A percentile compares a stretch with the other conserved stretches of the same genome.
Evolutionary conservation across 164 flowering plant species (phyloP).

Genomic region (Santalum album): DNA sequence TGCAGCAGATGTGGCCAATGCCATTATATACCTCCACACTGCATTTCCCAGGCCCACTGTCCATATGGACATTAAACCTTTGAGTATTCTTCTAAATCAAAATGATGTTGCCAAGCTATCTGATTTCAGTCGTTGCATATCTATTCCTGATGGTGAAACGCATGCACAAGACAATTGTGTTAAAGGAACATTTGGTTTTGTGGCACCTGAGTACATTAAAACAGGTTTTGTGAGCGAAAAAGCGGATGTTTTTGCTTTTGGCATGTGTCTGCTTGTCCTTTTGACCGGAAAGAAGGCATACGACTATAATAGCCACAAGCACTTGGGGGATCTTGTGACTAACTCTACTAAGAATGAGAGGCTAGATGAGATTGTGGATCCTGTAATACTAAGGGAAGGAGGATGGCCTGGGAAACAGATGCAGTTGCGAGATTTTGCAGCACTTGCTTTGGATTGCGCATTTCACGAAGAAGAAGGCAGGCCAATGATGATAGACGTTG

Average conservation of each 20-base stretch:
- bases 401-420: too few relatives aligned
- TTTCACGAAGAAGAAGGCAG: not conserved
- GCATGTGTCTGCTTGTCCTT: too few relatives aligned
- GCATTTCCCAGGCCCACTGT: not conserved
- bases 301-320: too few relatives aligned
- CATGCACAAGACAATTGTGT: not conserved
- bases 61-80: not conserved
- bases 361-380: too few relatives aligned
- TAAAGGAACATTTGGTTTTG: not conserved
- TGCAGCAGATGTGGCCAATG: not conserved
- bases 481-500: not conserved
- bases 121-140: not conserved
- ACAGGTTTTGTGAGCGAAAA: too few relatives aligned
- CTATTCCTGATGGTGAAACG: not conserved
- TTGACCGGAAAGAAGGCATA: not conserved
- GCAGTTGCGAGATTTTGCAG: not conserved
- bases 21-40: not conserved
- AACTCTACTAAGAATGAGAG: not conserved
- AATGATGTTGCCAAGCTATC: not conserved
- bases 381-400: too few relatives aligned
- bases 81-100: not conserved
- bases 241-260: too few relatives aligned
- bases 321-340: too few relatives aligned
- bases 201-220: too few relatives aligned
- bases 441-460: not conserved